A percentile compares a stretch with the other conserved stretches of the same genome.
These are phyloP conservation scores for Lecanosticta acicola DNA, from an alignment of 2,329 filamentous ascomycete genomes.

Conservation along the genomic window DNA sequence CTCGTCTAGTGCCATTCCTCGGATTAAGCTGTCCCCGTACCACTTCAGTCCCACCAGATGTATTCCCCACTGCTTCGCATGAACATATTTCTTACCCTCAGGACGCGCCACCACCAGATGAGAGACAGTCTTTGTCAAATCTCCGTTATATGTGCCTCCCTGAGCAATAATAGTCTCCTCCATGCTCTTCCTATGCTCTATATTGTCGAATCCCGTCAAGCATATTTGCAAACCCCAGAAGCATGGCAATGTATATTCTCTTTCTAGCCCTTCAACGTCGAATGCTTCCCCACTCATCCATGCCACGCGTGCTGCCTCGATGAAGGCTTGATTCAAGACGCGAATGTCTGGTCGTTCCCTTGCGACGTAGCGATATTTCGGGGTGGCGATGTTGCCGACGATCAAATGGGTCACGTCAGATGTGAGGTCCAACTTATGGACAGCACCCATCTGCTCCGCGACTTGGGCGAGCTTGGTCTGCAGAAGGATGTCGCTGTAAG, in stretches of 20 bases:
- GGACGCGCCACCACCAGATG: conserved; percentile 78
- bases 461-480: conserved; percentile 45
- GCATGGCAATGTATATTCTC: conserved; percentile 57
- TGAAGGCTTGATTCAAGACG: conserved; percentile 75
- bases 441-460: conserved; percentile 75
- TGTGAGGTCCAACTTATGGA: conserved; percentile 87
- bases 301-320: conserved; percentile 68
- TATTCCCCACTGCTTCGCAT: conserved; percentile 77
- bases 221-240: conserved; percentile 61
- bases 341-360: conserved; percentile 80
- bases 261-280: conserved; percentile 65
- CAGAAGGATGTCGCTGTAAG: neutral
- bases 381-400: conserved; percentile 80
- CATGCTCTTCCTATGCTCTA: conserved; percentile 62
- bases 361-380: conserved; percentile 94
- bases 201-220: conserved; percentile 64
- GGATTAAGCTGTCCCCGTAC: conserved; percentile 73
- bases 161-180: conserved; percentile 61
- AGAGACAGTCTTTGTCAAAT: conserved; percentile 78
- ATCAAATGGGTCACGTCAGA: conserved; percentile 92
- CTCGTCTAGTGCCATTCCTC: conserved; percentile 90
- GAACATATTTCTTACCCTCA: conserved; percentile 82
- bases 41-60: conserved; percentile 76
- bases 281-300: conserved; percentile 79
- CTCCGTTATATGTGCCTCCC: conserved; percentile 79